Conservation (phyloP, 2,329 filamentous ascomycete genomes). For the Shiraia bambusicola region DNA sequence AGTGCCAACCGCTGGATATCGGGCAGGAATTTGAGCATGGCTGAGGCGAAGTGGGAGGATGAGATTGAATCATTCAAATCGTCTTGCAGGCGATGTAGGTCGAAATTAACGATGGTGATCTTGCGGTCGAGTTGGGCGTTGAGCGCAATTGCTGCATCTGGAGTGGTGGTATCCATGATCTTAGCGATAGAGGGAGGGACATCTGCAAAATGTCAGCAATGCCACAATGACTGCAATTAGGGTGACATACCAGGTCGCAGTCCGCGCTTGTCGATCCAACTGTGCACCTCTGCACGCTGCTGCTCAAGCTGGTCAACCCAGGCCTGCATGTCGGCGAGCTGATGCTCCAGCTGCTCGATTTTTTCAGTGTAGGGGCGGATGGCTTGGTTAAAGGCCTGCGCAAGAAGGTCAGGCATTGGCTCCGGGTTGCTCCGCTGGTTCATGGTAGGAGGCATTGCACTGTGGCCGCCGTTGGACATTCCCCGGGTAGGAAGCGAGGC, state of each 20-base stretch:
- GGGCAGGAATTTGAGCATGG: conserved; percentile 58
- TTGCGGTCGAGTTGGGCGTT: conserved; percentile 60
- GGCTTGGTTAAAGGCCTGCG: conserved; percentile 56
- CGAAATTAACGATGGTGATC: conserved; percentile 60
- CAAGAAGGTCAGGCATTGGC: conserved; percentile 53
- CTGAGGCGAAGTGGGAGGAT: conserved; percentile 54
- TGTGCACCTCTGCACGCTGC: conserved; percentile 54
- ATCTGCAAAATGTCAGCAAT: conserved; percentile 42
- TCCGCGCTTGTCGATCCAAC: conserved; percentile 59
- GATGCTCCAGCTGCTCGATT: conserved; percentile 54
- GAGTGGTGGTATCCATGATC: conserved; percentile 54
- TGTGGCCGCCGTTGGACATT: conserved; percentile 21
- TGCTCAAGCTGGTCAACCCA: conserved; percentile 55
- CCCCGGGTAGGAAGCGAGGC: conserved; percentile 20
- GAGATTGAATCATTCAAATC: conserved; percentile 58
- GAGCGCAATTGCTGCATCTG: conserved; percentile 53
- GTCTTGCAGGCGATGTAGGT: conserved; percentile 58
- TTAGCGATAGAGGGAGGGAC: conserved; percentile 55
- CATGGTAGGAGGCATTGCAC: conserved; percentile 24
- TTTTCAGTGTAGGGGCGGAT: conserved; percentile 55
- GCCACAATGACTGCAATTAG: neutral
- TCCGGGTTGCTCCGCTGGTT: conserved; percentile 37
- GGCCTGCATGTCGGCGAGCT: conserved; percentile 53
- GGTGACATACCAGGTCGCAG: conserved; percentile 51
- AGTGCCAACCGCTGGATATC: conserved; percentile 54